Conservation (phyloP, 768 basidiomycete genomes). For the Neoboletus brunneissimus region DNA sequence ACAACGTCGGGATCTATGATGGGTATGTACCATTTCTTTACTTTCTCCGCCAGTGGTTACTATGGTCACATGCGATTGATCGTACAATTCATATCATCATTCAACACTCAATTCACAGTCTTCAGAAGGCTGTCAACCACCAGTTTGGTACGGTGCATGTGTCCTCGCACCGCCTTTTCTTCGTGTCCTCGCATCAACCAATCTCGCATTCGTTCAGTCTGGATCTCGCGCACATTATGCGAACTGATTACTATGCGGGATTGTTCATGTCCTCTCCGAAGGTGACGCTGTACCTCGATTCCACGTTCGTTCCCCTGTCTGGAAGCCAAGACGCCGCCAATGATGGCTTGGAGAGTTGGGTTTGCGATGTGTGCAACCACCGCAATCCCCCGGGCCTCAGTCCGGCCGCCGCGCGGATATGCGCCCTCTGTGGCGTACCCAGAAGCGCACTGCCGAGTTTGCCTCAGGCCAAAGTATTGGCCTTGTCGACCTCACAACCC, state of each 20-base stretch:
- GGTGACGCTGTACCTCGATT: slow-evolving; percentile 69
- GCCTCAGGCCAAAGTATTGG: slow-evolving; percentile 28
- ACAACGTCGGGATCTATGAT: slow-evolving; percentile 86
- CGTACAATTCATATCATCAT: slow-evolving; percentile 23
- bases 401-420: slow-evolving; percentile 64
- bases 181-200: slow-evolving; percentile 55
- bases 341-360: slow-evolving; percentile 60
- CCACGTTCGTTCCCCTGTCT: slow-evolving; percentile 23
- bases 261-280: slow-evolving; percentile 89
- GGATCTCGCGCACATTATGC: slow-evolving; percentile 59
- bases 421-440: slow-evolving; percentile 81
- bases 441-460: slow-evolving; percentile 38
- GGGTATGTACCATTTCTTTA: slow-evolving; percentile 54
- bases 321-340: slow-evolving; percentile 30
- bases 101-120: slow-evolving; percentile 45
- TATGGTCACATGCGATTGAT: slow-evolving; percentile 19
- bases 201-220: slow-evolving; percentile 62
- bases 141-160: slow-evolving; percentile 71
- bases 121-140: slow-evolving; percentile 77
- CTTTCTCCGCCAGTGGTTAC: slow-evolving; percentile 8
- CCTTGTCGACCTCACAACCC: slow-evolving; percentile 41
- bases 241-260: slow-evolving; percentile 87
- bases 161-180: slow-evolving; percentile 85
- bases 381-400: slow-evolving; percentile 76
- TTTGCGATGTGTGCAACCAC: slow-evolving; percentile 86